Base-by-base conservation (phyloP, 257 asterid species). In the Petrea volubilis region DNA sequence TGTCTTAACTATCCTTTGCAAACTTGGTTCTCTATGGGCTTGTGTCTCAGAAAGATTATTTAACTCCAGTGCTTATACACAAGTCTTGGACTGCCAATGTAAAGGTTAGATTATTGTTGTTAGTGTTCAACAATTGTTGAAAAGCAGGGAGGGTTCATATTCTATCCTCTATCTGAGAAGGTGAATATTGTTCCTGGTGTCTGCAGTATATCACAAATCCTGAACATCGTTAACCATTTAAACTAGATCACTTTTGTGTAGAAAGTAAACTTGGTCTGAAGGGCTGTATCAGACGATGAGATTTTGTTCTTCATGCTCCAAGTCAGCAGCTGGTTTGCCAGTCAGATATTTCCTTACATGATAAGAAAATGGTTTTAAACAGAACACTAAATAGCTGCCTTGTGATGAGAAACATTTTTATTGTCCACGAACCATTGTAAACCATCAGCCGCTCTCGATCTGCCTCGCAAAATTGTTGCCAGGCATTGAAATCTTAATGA, bases 241-340 rank as follows among this genome's bases (percentile, higher is more conserved):
- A 44, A 28, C 67, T 13, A n/a, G 56, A 27, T 36, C 29, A 20
- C 13, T 29, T 69, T 10, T 49, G 29, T 3, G 8, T 31, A 60
- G 62, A 38, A 60, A 25, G n/a, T 33, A 7, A 72, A 34, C 28
- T 57, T 64, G 29, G 24, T 33, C 55, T 44, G 68, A 18, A 67
- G 64, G 50, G 7, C 20, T 9, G 58, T 29, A 49, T 44, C 53
- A 28, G 28, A 44, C 10, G 28, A 27, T 31, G 49, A 66, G 13
- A 72, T 67, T 18, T 67, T 67, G 17, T 29, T 60, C 4, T 24
- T 4, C 14, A 13, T 12, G 46, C 67, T 53, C 53, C 43, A 62
- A 62, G 59, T 77, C 46, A 51, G 24, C 41, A n/a, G 56, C 53
- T 43, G 53, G 53, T 60, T 58, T 68, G 12, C 40, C 49, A 40